These are phyloP conservation scores for Phytophthora cactorum DNA, from an alignment of 352 stramenopile genomes.

Conservation along the genomic window DNA sequence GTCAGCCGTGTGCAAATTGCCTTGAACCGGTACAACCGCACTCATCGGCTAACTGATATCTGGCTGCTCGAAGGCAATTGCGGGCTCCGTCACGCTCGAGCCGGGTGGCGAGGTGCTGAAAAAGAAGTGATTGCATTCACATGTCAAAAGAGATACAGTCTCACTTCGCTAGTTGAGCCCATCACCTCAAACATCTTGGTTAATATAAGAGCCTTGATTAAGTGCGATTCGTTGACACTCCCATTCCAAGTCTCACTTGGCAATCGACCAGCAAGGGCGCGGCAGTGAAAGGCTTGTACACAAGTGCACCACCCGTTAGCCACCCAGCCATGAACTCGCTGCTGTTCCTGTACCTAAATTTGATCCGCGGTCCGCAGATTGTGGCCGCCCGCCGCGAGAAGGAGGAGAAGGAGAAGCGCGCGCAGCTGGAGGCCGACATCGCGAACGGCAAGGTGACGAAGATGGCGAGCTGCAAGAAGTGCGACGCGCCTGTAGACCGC, in stretches of 20 bases:
- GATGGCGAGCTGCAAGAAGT: conserved; percentile 79
- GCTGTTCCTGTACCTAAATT: conserved; percentile 79
- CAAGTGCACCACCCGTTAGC: too few species aligned
- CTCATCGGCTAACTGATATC: conserved; percentile 29
- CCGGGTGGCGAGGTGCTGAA: conserved; percentile 46
- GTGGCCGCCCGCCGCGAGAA: conserved; percentile 51
- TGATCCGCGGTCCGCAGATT: conserved; percentile 70
- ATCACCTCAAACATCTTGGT: conserved; percentile 17
- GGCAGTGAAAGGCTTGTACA: not conserved
- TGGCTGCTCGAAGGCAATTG: conserved; percentile 47
- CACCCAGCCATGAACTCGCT: conserved; percentile 68
- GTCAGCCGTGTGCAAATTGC: too few species aligned
- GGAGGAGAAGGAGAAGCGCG: conserved; percentile 57
- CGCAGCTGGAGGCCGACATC: conserved; percentile 55
- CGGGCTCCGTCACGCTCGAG: conserved; percentile 44
- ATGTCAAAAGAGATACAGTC: conserved; percentile 23
- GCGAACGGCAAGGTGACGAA: conserved; percentile 53
- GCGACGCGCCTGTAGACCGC: conserved; percentile 57
- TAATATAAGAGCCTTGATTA: conserved; percentile 7
- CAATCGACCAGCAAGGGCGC: conserved; percentile 22
- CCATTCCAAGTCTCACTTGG: conserved; percentile 20
- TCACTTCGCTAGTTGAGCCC: conserved; percentile 34
- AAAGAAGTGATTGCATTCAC: too few species aligned
- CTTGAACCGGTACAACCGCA: conserved; percentile 48
- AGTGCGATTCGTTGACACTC: conserved; percentile 26